phyloP scores from a whole-genome alignment of 1,139 yeast genomes.

The Suhomyces ambrosiae region DNA sequence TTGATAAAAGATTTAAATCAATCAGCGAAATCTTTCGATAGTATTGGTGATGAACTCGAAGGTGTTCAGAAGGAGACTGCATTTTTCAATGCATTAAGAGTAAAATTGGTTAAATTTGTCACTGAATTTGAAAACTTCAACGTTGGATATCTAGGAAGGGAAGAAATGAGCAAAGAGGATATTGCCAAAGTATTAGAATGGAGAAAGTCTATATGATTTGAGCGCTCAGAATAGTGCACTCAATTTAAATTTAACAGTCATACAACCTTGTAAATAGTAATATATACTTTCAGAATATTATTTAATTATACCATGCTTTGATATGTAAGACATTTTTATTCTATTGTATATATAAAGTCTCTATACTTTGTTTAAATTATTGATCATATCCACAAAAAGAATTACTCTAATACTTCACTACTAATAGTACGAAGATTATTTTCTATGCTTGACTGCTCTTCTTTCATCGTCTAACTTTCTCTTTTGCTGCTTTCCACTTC shows the following conservation, averaged over 20 bases:
- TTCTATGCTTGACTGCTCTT: not conserved
- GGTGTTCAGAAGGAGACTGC: slow-evolving; percentile 16
- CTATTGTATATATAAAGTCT: not conserved
- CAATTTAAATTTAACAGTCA: too few species aligned
- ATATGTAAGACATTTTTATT: too few species aligned
- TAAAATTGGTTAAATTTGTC: slow-evolving; percentile 32
- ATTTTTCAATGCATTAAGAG: slow-evolving; percentile 26
- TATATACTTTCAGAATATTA: too few species aligned
- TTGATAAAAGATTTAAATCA: slow-evolving; percentile 33
- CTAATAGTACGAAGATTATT: not conserved
- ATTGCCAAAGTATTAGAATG: slow-evolving; percentile 10
- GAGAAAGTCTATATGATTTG: slow-evolving; percentile 7
- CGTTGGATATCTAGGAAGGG: slow-evolving; percentile 39
- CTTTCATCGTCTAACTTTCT: slow-evolving; percentile 15
- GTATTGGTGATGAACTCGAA: slow-evolving; percentile 17
- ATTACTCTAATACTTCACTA: slow-evolving; percentile 1
- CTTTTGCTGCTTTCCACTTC: slow-evolving; percentile 30
- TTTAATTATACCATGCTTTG: too few species aligned
- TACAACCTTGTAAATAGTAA: too few species aligned
- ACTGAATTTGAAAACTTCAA: slow-evolving; percentile 37
- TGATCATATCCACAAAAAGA: too few species aligned
- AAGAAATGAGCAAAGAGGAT: slow-evolving; percentile 1
- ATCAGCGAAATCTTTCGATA: slow-evolving; percentile 19
- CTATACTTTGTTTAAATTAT: too few species aligned
- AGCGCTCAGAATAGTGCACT: too few species aligned